Evolutionary conservation across 164 flowering plant species (phyloP).

Genomic region (Vitis rupestris): DNA sequence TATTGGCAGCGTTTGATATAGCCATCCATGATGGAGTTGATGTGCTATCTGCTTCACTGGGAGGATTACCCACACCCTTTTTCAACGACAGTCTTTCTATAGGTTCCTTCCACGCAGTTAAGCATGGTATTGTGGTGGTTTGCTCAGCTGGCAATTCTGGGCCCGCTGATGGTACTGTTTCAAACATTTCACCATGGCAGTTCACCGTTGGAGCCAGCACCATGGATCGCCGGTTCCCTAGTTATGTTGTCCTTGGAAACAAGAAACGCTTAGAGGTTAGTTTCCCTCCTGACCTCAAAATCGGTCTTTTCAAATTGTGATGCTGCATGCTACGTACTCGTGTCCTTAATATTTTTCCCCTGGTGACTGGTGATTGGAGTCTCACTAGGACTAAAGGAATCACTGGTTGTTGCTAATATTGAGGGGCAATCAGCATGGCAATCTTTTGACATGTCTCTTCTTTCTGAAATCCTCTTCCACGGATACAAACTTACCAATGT

Average conservation of each 20-base stretch:
- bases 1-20: conserved; percentile 51
- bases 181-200: conserved; percentile 60
- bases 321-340: background rate
- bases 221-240: conserved; percentile 45
- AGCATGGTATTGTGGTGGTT: conserved; percentile 45
- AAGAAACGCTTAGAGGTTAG: conserved; percentile 29
- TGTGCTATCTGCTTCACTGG: conserved; percentile 58
- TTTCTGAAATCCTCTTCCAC: too few relatives aligned
- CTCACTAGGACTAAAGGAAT: too few relatives aligned
- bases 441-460: too few relatives aligned
- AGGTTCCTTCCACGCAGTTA: conserved; percentile 60
- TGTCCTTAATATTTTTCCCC: too few relatives aligned
- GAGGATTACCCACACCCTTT: conserved; percentile 30
- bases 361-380: too few relatives aligned
- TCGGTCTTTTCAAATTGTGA: background rate
- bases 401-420: too few relatives aligned
- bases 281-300: too few relatives aligned
- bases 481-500: background rate
- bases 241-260: conserved; percentile 33
- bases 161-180: conserved; percentile 34
- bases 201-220: conserved; percentile 71
- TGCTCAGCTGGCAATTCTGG: conserved; percentile 67
- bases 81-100: conserved; percentile 45
- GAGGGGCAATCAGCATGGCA: too few relatives aligned
- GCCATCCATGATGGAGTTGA: conserved; percentile 73